These are phyloP conservation scores for Umbilicaria muhlenbergii DNA, from an alignment of 495 filamentous ascomycete genomes.

Conservation along the genomic window DNA sequence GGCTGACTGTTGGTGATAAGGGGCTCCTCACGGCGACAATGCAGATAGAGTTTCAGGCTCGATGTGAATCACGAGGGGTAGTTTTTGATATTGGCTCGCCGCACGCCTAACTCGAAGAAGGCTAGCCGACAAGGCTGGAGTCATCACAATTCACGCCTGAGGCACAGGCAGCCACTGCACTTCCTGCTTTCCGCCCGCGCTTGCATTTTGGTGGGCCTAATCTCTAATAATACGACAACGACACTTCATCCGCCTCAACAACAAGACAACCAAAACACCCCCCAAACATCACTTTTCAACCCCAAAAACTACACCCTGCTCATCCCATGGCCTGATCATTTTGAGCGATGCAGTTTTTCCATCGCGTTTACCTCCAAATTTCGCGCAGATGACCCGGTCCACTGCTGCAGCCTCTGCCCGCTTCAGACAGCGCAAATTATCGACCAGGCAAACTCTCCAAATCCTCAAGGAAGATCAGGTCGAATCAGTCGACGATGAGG, in stretches of 20 bases:
- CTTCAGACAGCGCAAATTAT: conserved; percentile 30
- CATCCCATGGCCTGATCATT: conserved; percentile 34
- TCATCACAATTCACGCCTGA: too few species aligned
- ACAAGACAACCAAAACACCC: conserved; percentile 35
- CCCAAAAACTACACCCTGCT: conserved; percentile 23
- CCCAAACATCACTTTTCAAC: conserved; percentile 42
- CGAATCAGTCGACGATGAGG: conserved; percentile 56
- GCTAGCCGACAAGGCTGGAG: too few species aligned
- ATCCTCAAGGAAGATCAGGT: conserved; percentile 83
- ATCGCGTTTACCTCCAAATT: conserved; percentile 14
- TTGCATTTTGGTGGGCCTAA: not conserved
- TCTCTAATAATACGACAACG: too few species aligned
- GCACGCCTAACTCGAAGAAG: too few species aligned
- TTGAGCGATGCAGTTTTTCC: conserved; percentile 28
- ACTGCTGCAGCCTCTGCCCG: conserved; percentile 4
- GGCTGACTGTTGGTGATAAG: too few species aligned
- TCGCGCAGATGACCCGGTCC: conserved; percentile 6
- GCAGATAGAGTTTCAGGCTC: too few species aligned
- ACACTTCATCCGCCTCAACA: too few species aligned
- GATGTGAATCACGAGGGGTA: too few species aligned
- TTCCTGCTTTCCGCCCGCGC: not conserved
- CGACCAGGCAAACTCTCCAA: conserved; percentile 67
- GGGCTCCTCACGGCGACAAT: too few species aligned
- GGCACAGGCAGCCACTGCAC: conserved; percentile 5
- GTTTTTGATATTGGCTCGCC: too few species aligned